These are phyloP conservation scores for Marasmius tenuissimus DNA, from an alignment of 1,284 basidiomycete genomes.

Conservation along the genomic window DNA sequence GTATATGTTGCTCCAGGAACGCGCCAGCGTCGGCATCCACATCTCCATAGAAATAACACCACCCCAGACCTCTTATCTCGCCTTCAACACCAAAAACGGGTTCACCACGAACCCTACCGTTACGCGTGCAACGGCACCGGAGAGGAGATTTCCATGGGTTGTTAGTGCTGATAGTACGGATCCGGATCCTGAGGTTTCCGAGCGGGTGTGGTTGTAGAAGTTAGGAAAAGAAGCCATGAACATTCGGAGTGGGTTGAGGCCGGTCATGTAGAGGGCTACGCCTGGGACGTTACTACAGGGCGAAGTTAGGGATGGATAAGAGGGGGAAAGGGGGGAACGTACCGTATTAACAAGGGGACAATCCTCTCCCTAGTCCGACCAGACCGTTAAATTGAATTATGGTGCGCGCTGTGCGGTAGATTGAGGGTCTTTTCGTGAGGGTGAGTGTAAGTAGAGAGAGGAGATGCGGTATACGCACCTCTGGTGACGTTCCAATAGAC, in stretches of 20 bases:
- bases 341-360: slow-evolving; percentile 77
- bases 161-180: slow-evolving; percentile 82
- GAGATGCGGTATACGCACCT: neutral
- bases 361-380: slow-evolving; percentile 84
- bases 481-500: slow-evolving; percentile 21
- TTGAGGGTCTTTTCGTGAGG: slow-evolving; percentile 41
- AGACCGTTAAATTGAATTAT: slow-evolving; percentile 66
- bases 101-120: no score
- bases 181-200: slow-evolving; percentile 24
- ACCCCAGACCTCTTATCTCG: no score
- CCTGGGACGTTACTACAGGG: slow-evolving; percentile 85
- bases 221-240: slow-evolving; percentile 65
- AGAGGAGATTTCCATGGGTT: no score
- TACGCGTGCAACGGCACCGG: no score
- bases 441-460: slow-evolving; percentile 2
- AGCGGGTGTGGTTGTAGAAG: slow-evolving; percentile 44
- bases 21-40: no score
- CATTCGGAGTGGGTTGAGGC: slow-evolving; percentile 76
- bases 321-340: slow-evolving; percentile 6
- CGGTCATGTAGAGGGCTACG: slow-evolving; percentile 90
- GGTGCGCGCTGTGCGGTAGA: slow-evolving; percentile 54
- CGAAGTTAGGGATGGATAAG: slow-evolving; percentile 53
- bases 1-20: no score
- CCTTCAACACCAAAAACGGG: no score
- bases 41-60: no score